Evolutionary conservation across 305 asterid species (phyloP), one percentile per base, ranked within the genome.

Genomic region (Solanum hybrid): DNA sequence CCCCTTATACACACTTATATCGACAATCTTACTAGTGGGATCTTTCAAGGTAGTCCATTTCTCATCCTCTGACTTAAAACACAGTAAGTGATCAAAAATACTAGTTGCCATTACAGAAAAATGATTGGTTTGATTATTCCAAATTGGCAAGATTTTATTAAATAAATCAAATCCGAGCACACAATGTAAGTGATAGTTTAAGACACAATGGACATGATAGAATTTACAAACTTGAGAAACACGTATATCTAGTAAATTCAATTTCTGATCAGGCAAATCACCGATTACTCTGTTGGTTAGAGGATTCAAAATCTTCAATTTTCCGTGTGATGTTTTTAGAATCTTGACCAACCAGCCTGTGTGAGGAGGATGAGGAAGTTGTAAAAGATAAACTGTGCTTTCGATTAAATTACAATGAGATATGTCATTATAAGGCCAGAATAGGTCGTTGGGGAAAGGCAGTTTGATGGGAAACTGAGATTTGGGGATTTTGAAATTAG

Each of bases 271-370:
- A 29, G 29, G 29, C 29, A 29, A 29, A 29, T 29, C 29, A 29
- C 2, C 29, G 29, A 29, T 29, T 29, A 29, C 69, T 57, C 69
- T 57, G 11, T 6, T 18, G 1, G 69, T 57, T 57, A 57, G 69
- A 57, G 69, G 69, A 57, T 57, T 57, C 1, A 92, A 14, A 35
- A 90, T 16, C 20, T 80, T 88, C 3, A 83, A 31, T 31, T 4
- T 31, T 31, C 1, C 94, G 5, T 77, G 2, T 29, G 29, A 1
- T 29, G 73, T 22, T 4, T 16, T 8, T 36, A 90, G 90, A 3
- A 83, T 6, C 88, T 90, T 92, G 2, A 89, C 87, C 61, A 90
- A 18, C 93, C 92, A 92, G 61, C 82, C 82, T 31, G 37, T 31
- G 24, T 33, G 40, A 33, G 37, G 80, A 75, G n/a, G n/a, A 31